These are phyloP conservation scores for Lolium rigidum DNA, from an alignment of 176 grass and related monocot genomes.

Conservation along the genomic window DNA sequence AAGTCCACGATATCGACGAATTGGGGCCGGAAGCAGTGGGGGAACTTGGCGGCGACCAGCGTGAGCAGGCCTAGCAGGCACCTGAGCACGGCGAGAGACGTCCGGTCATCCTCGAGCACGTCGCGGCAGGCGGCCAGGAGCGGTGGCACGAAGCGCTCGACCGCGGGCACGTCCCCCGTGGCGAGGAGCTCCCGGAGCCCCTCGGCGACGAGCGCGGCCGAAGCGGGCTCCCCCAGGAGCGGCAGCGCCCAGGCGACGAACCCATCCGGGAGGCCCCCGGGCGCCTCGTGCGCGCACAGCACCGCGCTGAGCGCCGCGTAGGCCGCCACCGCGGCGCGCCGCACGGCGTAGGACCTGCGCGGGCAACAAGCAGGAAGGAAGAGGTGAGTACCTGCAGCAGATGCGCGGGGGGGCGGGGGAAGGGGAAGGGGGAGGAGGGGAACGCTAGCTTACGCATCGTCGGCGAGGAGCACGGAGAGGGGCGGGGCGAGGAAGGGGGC, in stretches of 20 bases:
- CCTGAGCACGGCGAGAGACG: conserved; percentile 73
- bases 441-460: conserved; percentile 48
- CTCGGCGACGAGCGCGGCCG: conserved; percentile 64
- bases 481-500: conserved; percentile 69
- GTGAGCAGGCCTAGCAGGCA: conserved; percentile 78
- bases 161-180: conserved; percentile 55
- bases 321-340: conserved; percentile 72
- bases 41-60: conserved; percentile 79
- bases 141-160: conserved; percentile 77
- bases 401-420: conserved; percentile 26
- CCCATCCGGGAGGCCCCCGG: conserved; percentile 70
- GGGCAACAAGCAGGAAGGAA: conserved; percentile 13
- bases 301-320: conserved; percentile 83
- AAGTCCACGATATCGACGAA: conserved; percentile 91
- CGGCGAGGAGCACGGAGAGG: conserved; percentile 61
- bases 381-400: conserved; percentile 18
- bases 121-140: conserved; percentile 79
- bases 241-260: conserved; percentile 91
- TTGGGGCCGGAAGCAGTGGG: conserved; percentile 78
- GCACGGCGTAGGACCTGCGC: conserved; percentile 75
- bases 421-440: not conserved
- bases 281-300: conserved; percentile 64
- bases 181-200: conserved; percentile 78
- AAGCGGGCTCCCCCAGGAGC: conserved; percentile 66
- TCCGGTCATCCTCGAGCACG: conserved; percentile 91